Conservation (phyloP, 192 early-diverging fungal genomes). For the Blastocladiella britannica region DNA sequence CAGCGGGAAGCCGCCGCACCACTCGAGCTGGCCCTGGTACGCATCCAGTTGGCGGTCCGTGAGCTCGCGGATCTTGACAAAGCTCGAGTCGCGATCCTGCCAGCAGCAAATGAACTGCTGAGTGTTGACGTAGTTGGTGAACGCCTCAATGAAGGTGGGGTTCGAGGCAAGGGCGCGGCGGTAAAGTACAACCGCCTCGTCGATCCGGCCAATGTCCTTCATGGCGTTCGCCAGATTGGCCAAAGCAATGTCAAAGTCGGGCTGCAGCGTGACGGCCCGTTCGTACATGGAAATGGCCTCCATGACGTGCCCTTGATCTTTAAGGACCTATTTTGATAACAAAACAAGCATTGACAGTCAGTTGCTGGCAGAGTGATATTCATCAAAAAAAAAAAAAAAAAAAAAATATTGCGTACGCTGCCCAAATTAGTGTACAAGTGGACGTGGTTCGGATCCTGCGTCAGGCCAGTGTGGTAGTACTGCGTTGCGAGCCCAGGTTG, state of each 20-base stretch:
- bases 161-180: constrained; percentile 59
- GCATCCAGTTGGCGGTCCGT: constrained; percentile 52
- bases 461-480: constrained; percentile 72
- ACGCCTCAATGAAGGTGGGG: constrained; percentile 77
- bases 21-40: constrained; percentile 26
- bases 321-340: constrained; percentile 72
- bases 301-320: constrained; percentile 65
- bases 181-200: constrained; percentile 73
- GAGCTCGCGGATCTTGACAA: constrained; percentile 53
- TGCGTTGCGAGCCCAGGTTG: constrained; percentile 47
- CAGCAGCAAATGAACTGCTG: constrained; percentile 78
- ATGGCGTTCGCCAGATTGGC: constrained; percentile 84
- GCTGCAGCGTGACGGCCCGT: constrained; percentile 63
- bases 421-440: constrained; percentile 89
- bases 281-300: constrained; percentile 79
- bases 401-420: too few relatives aligned
- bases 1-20: constrained; percentile 26
- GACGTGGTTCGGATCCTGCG: constrained; percentile 58
- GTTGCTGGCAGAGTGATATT: too few relatives aligned
- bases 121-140: constrained; percentile 75
- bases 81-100: constrained; percentile 51
- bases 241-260: constrained; percentile 73
- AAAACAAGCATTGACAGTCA: too few relatives aligned
- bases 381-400: too few relatives aligned
- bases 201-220: constrained; percentile 76